These are phyloP conservation scores for Spatholobus suberectus DNA, from an alignment of 306 rosid species.

Conservation along the genomic window DNA sequence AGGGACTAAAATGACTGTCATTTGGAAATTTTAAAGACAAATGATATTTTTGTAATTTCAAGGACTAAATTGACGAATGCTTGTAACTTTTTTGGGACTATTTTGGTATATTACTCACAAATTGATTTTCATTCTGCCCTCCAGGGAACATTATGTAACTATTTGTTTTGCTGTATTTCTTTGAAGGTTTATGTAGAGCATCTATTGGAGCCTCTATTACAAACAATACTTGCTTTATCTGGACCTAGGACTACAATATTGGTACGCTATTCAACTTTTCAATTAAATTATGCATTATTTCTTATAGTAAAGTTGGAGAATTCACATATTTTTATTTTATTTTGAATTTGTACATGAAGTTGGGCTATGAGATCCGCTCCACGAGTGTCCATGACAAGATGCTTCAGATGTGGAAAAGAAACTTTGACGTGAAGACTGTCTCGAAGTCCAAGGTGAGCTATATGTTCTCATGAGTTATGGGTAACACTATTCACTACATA, in stretches of 20 bases:
- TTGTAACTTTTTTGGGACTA: not conserved
- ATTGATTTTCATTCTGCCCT: not conserved
- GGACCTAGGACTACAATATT: conserved; percentile 84
- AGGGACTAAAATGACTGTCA: not conserved
- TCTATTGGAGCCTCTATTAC: conserved; percentile 83
- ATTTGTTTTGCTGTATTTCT: conserved; percentile 22
- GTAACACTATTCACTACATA: not conserved
- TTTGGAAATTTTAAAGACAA: not conserved
- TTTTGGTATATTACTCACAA: not conserved
- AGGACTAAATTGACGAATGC: not conserved
- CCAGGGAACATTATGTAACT: not conserved
- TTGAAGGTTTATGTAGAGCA: conserved; percentile 84
- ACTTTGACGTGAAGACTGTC: conserved; percentile 77
- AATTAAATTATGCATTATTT: not conserved
- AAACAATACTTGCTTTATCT: conserved; percentile 79
- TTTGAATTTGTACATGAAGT: conserved; percentile 52
- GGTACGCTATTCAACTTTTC: conserved; percentile 51
- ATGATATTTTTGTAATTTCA: not conserved
- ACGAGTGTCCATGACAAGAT: conserved; percentile 88
- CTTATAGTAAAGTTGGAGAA: not conserved
- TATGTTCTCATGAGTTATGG: not conserved
- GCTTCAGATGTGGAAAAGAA: conserved; percentile 87
- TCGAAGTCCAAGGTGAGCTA: conserved; percentile 78
- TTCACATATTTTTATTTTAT: conserved; percentile 17
- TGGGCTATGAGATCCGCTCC: conserved; percentile 92